Conservation (phyloP, 2,329 filamentous ascomycete species). For the Sordariomycetes sp. region DNA sequence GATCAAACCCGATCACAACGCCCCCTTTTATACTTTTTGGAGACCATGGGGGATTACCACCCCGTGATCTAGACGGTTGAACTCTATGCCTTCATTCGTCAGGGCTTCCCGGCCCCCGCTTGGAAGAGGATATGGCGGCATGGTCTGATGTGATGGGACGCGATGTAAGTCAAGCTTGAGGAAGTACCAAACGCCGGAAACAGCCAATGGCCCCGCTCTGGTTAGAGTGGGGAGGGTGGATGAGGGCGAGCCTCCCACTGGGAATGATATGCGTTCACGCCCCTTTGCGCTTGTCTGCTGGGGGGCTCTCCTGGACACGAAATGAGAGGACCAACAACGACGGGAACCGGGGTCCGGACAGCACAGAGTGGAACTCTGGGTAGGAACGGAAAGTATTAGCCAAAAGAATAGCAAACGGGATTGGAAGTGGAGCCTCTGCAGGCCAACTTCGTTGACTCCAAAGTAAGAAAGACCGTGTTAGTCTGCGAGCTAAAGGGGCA, state of each 20-base stretch:
- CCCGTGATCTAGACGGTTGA: slow-evolving; percentile 3
- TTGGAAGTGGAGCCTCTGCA: background rate
- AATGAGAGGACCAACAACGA: slow-evolving; percentile 16
- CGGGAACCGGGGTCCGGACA: slow-evolving; percentile 13
- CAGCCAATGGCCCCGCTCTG: background rate
- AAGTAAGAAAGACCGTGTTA: background rate
- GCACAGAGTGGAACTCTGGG: slow-evolving; percentile 5
- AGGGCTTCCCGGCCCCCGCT: slow-evolving; percentile 2
- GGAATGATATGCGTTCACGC: background rate
- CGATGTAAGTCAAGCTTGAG: background rate
- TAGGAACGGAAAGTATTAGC: background rate
- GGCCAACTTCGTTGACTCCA: background rate
- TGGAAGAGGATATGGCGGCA: slow-evolving; percentile 1
- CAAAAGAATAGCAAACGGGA: background rate
- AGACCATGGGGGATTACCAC: slow-evolving; percentile 11
- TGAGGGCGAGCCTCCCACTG: background rate
- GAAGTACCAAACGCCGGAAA: background rate
- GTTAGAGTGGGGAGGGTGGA: background rate
- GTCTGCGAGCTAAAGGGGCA: background rate
- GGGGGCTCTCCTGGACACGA: background rate
- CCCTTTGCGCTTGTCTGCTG: background rate
- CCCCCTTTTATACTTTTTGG: slow-evolving; percentile 52
- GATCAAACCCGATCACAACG: slow-evolving; percentile 28
- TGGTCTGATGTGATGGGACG: slow-evolving; percentile 5
- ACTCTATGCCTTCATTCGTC: slow-evolving; percentile 2